These are phyloP conservation scores for Harrya chromipes DNA, from an alignment of 768 basidiomycete species.

Conservation along the genomic window DNA sequence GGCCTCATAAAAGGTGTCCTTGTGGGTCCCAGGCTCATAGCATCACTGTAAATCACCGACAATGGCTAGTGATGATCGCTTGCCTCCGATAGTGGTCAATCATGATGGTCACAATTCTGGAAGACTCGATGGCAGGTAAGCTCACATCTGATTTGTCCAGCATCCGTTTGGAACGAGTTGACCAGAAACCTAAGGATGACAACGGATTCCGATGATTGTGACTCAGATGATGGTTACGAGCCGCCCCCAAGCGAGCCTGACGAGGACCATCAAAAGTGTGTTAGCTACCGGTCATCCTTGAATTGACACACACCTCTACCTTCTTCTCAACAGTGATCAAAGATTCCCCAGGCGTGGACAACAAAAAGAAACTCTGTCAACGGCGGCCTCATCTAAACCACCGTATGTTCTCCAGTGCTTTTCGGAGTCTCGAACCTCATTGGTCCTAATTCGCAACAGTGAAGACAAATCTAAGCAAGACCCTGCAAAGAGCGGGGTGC, in stretches of 20 bases:
- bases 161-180: neutral
- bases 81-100: too few relatives aligned
- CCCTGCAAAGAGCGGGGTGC: neutral
- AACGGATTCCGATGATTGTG: neutral
- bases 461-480: too few relatives aligned
- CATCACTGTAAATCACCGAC: neutral
- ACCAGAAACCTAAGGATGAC: neutral
- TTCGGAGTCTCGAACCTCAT: neutral
- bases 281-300: neutral
- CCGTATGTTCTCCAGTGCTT: conserved; percentile 1
- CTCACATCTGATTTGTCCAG: neutral
- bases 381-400: neutral
- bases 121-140: neutral
- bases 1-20: conserved; percentile 14
- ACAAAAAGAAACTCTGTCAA: fast-evolving
- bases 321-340: neutral
- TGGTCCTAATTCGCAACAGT: neutral
- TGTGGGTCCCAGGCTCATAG: neutral
- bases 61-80: too few relatives aligned
- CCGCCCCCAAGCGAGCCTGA: neutral
- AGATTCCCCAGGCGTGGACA: conserved; percentile 10
- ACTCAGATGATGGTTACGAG: neutral
- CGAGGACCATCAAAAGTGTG: neutral
- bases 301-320: neutral
- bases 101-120: too few relatives aligned